Percentiles rank a stretch among this genome's conserved stretches.
Conservation (phyloP, 2,329 filamentous ascomycete genomes). For the Beauveria sp. region DNA sequence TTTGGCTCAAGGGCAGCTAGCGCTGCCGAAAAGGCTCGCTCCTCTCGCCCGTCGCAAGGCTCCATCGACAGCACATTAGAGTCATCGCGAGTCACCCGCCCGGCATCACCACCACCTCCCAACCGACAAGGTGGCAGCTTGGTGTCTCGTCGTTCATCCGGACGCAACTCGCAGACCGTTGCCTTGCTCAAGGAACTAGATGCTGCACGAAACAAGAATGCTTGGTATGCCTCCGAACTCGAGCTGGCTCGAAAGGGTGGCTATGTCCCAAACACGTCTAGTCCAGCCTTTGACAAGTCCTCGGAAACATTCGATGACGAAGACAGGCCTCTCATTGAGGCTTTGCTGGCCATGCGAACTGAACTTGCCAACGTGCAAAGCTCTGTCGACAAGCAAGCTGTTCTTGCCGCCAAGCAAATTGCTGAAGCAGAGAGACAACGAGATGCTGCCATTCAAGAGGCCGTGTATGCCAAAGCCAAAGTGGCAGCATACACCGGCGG, state of each 20-base stretch:
- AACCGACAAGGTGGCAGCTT: slow-evolving; percentile 50
- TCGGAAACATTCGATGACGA: slow-evolving; percentile 83
- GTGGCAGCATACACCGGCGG: slow-evolving; percentile 67
- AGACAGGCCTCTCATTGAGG: slow-evolving; percentile 86
- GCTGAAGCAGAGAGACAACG: slow-evolving; percentile 92
- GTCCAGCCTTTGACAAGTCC: slow-evolving; percentile 66
- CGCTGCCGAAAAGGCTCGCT: slow-evolving; percentile 30
- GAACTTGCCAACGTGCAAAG: slow-evolving; percentile 85
- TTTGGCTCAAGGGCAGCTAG: slow-evolving; percentile 34
- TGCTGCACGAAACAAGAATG: slow-evolving; percentile 74
- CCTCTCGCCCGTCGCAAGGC: slow-evolving; percentile 36
- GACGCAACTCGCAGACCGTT: slow-evolving; percentile 59
- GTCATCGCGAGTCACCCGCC: slow-evolving; percentile 36
- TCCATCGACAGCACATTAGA: slow-evolving; percentile 65
- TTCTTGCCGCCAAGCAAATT: slow-evolving; percentile 78
- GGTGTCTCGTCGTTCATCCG: slow-evolving; percentile 51
- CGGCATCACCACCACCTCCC: slow-evolving; percentile 52
- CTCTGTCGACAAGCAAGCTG: slow-evolving; percentile 81
- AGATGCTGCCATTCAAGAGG: slow-evolving; percentile 89
- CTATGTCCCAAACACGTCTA: slow-evolving; percentile 67
- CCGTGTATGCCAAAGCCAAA: slow-evolving; percentile 89
- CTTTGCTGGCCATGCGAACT: slow-evolving; percentile 80
- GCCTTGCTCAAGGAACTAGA: slow-evolving; percentile 83
- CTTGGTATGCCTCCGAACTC: slow-evolving; percentile 94
- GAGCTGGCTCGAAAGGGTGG: slow-evolving; percentile 86